Evolutionary conservation across 257 asterid species (phyloP).

Genomic region (Nicotiana obtusifolia): DNA sequence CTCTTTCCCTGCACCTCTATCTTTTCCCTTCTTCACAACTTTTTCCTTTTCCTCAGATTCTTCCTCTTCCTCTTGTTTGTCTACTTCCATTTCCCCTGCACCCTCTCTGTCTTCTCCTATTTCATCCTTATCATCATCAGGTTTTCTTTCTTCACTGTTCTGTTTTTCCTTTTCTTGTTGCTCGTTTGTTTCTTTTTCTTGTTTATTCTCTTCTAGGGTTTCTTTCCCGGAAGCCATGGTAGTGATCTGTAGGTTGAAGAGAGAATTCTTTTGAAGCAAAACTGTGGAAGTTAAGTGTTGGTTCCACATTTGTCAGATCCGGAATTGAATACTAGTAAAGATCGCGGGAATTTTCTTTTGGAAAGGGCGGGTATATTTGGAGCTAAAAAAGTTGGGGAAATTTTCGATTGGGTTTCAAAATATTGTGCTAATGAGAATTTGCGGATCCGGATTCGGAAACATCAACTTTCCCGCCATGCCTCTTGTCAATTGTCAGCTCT

Average conservation of each 20-base stretch:
- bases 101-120: not conserved
- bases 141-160: not conserved
- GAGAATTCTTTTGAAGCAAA: not conserved
- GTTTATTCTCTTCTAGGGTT: constrained; percentile 25
- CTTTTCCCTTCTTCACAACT: constrained; percentile 2
- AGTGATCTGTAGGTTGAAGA: not conserved
- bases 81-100: not conserved
- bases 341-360: not conserved
- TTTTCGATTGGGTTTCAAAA: not conserved
- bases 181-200: not conserved
- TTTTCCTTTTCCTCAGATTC: not conserved
- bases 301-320: not conserved
- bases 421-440: not conserved
- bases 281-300: not conserved
- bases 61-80: constrained; percentile 5
- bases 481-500: not conserved
- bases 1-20: not conserved
- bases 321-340: not conserved
- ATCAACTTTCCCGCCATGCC: not conserved
- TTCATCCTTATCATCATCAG: not conserved
- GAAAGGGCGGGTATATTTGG: constrained; percentile 4
- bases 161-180: not conserved
- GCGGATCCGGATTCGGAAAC: not conserved
- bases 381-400: not conserved
- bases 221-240: constrained; percentile 55